Conservation (phyloP, 73 alveolate species). For the Blepharisma japonicum region DNA sequence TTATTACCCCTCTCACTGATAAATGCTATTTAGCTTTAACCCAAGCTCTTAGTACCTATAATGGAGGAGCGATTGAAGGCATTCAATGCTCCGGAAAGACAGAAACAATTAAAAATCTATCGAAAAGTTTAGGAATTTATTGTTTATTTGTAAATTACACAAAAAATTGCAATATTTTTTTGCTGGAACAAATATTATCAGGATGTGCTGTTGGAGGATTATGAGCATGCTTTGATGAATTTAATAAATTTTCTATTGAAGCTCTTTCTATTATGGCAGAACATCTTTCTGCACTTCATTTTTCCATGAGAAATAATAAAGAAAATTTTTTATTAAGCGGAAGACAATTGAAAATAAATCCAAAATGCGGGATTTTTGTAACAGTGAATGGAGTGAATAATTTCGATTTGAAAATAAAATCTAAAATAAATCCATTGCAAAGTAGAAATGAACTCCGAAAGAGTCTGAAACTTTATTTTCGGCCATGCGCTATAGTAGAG, state of each 20-base stretch:
- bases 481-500: conserved; percentile 98
- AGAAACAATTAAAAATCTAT: conserved; percentile 91
- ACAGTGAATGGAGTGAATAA: conserved; percentile 98
- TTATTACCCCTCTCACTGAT: conserved; percentile 96
- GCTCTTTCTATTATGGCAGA: conserved; percentile 97
- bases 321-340: conserved; percentile 95
- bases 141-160: conserved; percentile 84
- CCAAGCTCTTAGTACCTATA: conserved; percentile 90
- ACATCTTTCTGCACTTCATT: conserved; percentile 90
- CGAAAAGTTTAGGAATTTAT: conserved; percentile 88
- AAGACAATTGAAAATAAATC: conserved; percentile 89
- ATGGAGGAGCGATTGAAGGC: conserved; percentile 98
- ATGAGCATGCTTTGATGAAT: conserved; percentile 99
- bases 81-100: conserved; percentile 98
- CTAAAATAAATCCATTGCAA: conserved; percentile 12
- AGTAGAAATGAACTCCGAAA: conserved; percentile 99
- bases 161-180: conserved; percentile 87
- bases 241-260: conserved; percentile 94
- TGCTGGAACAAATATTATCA: conserved; percentile 91
- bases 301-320: conserved; percentile 83
- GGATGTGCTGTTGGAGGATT: conserved; percentile 95
- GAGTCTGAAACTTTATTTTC: conserved; percentile 90
- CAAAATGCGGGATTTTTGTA: conserved; percentile 89
- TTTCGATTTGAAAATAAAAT: no score
- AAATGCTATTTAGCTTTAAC: conserved; percentile 92